phyloP scores from a whole-genome alignment of 306 rosid species.

The Lathyrus aphaca region DNA sequence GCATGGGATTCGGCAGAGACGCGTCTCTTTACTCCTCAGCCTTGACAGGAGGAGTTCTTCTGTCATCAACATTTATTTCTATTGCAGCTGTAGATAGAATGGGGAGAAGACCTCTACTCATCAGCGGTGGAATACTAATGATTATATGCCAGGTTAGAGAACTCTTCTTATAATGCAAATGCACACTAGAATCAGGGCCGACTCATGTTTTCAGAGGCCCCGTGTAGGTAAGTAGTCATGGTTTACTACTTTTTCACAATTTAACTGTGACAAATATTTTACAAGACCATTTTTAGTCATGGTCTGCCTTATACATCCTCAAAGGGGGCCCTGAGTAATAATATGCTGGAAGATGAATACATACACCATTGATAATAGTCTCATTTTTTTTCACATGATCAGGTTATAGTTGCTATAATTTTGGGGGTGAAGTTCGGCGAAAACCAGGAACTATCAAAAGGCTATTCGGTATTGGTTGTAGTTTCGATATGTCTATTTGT shows the following conservation, averaged over 20 bases:
- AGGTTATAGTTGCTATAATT: constrained; percentile 5
- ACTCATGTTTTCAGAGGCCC: too few relatives aligned
- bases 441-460: background rate
- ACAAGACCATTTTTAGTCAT: too few relatives aligned
- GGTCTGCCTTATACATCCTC: too few relatives aligned
- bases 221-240: too few relatives aligned
- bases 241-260: too few relatives aligned
- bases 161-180: background rate
- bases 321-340: too few relatives aligned
- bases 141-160: constrained; percentile 68
- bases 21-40: constrained; percentile 85
- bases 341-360: too few relatives aligned
- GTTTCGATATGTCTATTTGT: background rate
- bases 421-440: constrained; percentile 5
- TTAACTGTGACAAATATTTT: too few relatives aligned
- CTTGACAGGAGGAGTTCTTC: constrained; percentile 86
- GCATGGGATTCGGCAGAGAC: constrained; percentile 77
- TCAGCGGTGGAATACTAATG: constrained; percentile 90
- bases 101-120: constrained; percentile 69
- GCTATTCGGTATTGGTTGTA: constrained; percentile 1
- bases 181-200: background rate
- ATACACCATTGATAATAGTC: background rate
- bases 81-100: constrained; percentile 77
- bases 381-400: constrained; percentile 3
- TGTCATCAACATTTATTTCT: constrained; percentile 70